Evolutionary conservation across 345 rosid genomes (phyloP).

Genomic region (Syzygium grande): DNA sequence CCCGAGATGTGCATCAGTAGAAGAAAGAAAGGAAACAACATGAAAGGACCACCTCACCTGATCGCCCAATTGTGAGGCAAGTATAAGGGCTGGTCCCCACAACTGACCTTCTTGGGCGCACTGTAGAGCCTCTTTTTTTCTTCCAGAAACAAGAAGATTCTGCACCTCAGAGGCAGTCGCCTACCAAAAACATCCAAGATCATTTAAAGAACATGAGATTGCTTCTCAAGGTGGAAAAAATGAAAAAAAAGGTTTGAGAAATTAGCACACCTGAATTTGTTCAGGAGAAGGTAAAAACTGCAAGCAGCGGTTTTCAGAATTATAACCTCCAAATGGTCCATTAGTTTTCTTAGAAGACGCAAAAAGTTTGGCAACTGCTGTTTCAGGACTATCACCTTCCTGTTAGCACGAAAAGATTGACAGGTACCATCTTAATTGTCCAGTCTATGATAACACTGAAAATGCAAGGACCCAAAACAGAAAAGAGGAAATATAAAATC

Average conservation of each 20-base stretch:
- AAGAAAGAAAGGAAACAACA: neutral
- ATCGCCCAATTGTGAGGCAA: slow-evolving; percentile 90
- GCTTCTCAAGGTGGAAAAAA: neutral
- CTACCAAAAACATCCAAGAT: slow-evolving; percentile 17
- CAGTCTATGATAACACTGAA: neutral
- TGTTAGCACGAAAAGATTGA: slow-evolving; percentile 14
- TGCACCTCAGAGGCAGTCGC: slow-evolving; percentile 92
- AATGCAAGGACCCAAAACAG: neutral
- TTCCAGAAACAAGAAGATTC: slow-evolving; percentile 91
- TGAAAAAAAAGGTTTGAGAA: neutral
- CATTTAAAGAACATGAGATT: neutral
- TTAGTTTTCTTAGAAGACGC: slow-evolving; percentile 65
- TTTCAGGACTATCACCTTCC: slow-evolving; percentile 87
- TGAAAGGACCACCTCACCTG: slow-evolving; percentile 47
- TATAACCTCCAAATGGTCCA: slow-evolving; percentile 36
- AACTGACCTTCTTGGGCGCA: slow-evolving; percentile 91
- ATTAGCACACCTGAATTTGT: slow-evolving; percentile 63
- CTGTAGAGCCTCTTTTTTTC: slow-evolving; percentile 71
- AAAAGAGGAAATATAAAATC: neutral
- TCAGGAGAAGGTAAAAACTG: slow-evolving; percentile 80
- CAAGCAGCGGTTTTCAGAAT: slow-evolving; percentile 59
- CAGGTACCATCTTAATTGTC: neutral
- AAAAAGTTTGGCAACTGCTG: slow-evolving; percentile 92
- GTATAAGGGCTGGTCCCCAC: slow-evolving; percentile 99
- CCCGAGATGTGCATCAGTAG: neutral